A percentile compares a stretch with the other conserved stretches of the same genome.
Evolutionary conservation across 495 filamentous ascomycete species (phyloP).

Genomic region (Oleoguttula mirabilis): DNA sequence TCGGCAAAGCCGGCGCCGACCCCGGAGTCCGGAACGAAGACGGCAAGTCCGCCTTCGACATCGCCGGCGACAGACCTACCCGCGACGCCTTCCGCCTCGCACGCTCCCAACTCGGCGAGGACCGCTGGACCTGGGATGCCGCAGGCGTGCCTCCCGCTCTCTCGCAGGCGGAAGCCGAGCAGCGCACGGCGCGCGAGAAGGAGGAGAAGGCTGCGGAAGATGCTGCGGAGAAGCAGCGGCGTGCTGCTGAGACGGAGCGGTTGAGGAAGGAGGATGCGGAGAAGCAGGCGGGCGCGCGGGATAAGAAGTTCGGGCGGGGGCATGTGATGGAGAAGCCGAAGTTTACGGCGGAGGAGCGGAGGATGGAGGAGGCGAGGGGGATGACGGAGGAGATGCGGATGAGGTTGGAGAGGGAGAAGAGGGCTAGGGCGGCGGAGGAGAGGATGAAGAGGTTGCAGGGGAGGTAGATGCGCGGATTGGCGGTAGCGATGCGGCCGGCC

Average conservation of each 20-base stretch:
- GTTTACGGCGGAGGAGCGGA: slow-evolving; percentile 44
- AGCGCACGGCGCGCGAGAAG: slow-evolving; percentile 51
- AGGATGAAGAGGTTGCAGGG: slow-evolving; percentile 55
- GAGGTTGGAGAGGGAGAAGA: slow-evolving; percentile 67
- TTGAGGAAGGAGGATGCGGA: slow-evolving; percentile 28
- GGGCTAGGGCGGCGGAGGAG: slow-evolving; percentile 79
- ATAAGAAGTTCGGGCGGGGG: slow-evolving; percentile 50
- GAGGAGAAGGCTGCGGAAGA: slow-evolving; percentile 34
- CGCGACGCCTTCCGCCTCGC: slow-evolving; percentile 88
- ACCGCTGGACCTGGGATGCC: slow-evolving; percentile 63
- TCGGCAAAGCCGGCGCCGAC: slow-evolving; percentile 62
- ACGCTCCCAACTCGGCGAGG: slow-evolving; percentile 66
- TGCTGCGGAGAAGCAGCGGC: slow-evolving; percentile 45
- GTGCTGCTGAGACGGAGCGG: slow-evolving; percentile 33
- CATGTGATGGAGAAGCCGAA: slow-evolving; percentile 29
- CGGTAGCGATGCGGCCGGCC: too few species aligned
- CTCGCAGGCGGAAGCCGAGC: slow-evolving; percentile 53
- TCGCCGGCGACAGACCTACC: slow-evolving; percentile 74
- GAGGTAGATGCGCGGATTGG: slow-evolving; percentile 1
- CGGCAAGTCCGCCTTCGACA: slow-evolving; percentile 69
- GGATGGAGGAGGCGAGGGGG: slow-evolving; percentile 70
- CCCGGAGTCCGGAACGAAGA: slow-evolving; percentile 54
- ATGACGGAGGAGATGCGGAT: slow-evolving; percentile 74
- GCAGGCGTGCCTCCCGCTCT: slow-evolving; percentile 61
- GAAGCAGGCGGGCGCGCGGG: slow-evolving; percentile 44